Evolutionary conservation across 805 yeast genomes (phyloP).

Genomic region (Starmerella floris): DNA sequence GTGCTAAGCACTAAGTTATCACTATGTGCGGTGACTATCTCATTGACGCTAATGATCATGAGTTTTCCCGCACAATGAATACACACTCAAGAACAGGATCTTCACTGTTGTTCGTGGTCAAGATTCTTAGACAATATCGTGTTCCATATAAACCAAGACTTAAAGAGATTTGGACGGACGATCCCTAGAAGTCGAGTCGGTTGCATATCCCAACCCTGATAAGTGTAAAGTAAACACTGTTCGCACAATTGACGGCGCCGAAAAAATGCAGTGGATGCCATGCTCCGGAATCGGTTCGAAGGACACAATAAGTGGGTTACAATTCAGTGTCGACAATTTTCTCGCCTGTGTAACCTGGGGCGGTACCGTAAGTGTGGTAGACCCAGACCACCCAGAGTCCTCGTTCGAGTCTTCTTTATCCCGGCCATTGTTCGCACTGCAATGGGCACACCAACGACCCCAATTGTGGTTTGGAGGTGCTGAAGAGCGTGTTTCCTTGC

Average conservation of each 20-base stretch:
- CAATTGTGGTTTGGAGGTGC: constrained; percentile 10
- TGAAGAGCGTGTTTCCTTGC: constrained; percentile 1
- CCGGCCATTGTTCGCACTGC: constrained; percentile 7
- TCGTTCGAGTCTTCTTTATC: constrained; percentile 1
- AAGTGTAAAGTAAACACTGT: not conserved
- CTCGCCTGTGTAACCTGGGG: constrained; percentile 14
- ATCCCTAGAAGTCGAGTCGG: too few relatives aligned
- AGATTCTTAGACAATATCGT: too few relatives aligned
- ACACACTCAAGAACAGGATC: too few relatives aligned
- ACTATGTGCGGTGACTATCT: too few relatives aligned
- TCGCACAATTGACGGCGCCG: too few relatives aligned
- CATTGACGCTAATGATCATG: too few relatives aligned
- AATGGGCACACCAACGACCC: constrained; percentile 1
- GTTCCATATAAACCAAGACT: too few relatives aligned
- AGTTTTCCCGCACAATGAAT: too few relatives aligned
- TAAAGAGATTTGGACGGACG: too few relatives aligned
- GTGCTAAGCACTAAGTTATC: too few relatives aligned
- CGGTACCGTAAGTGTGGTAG: constrained; percentile 4
- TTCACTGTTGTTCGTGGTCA: too few relatives aligned
- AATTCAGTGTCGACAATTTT: constrained; percentile 1
- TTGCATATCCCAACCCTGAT: not conserved
- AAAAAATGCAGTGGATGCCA: constrained; percentile 7
- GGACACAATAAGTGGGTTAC: constrained; percentile 4
- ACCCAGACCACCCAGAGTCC: not conserved
- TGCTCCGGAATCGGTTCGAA: not conserved